phyloP scores from a whole-genome alignment of 2,329 filamentous ascomycete genomes.

The Trichoderma polysporum region DNA sequence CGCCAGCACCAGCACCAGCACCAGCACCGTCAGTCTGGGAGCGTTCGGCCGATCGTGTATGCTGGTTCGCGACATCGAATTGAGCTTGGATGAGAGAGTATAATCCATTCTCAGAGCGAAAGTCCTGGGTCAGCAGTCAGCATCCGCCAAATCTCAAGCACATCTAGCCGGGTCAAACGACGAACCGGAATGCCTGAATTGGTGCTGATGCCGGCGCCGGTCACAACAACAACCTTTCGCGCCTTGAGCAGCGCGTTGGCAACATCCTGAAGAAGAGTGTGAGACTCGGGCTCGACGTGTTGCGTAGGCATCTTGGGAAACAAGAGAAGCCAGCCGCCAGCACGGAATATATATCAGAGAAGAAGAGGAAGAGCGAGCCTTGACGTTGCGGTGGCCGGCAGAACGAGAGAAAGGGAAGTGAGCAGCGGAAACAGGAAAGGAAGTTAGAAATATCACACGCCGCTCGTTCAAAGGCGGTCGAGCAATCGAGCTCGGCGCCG shows the following conservation, averaged over 20 bases:
- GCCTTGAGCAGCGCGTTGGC: conserved; percentile 64
- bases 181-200: conserved; percentile 72
- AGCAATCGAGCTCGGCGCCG: conserved; percentile 7
- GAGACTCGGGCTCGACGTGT: conserved; percentile 53
- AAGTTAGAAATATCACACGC: background rate
- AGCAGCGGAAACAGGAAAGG: background rate
- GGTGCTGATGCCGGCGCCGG: conserved; percentile 72
- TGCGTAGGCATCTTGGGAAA: conserved; percentile 54
- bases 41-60: conserved; percentile 32
- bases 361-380: background rate
- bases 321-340: background rate
- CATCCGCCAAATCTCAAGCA: background rate
- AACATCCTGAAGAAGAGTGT: conserved; percentile 60
- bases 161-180: conserved; percentile 19
- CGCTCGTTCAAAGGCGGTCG: background rate
- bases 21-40: conserved; percentile 25
- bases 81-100: conserved; percentile 71
- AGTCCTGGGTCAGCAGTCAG: conserved; percentile 52
- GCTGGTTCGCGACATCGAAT: conserved; percentile 52
- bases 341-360: background rate
- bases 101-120: conserved; percentile 69
- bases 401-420: background rate
- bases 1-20: conserved; percentile 29
- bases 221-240: conserved; percentile 68
- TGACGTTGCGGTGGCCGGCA: background rate